Evolutionary conservation across 2,329 filamentous ascomycete species (phyloP).

Genomic region (Thermoascus crustaceus): DNA sequence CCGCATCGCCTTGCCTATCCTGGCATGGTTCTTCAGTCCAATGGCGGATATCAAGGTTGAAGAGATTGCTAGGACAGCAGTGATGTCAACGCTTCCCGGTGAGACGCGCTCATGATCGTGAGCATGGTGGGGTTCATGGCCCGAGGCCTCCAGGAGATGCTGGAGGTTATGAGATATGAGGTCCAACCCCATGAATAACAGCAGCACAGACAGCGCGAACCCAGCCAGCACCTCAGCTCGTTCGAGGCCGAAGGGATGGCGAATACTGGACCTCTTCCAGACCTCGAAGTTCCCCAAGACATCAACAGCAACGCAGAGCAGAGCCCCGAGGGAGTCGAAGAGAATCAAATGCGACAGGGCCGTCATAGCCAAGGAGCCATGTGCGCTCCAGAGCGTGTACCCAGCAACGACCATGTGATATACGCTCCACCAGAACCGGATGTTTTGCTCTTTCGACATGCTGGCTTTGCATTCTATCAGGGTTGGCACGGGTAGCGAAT

Average conservation of each 20-base stretch:
- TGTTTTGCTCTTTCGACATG: slow-evolving; percentile 81
- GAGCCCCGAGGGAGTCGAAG: slow-evolving; percentile 88
- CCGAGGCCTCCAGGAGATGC: slow-evolving; percentile 74
- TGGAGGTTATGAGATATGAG: slow-evolving; percentile 89
- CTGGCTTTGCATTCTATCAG: slow-evolving; percentile 78
- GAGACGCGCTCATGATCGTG: slow-evolving; percentile 60
- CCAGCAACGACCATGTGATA: slow-evolving; percentile 78
- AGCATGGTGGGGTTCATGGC: slow-evolving; percentile 65
- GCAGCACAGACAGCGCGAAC: slow-evolving; percentile 89
- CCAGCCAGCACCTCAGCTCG: slow-evolving; percentile 88
- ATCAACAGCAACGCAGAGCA: slow-evolving; percentile 85
- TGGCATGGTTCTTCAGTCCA: slow-evolving; percentile 77
- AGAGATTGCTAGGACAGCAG: slow-evolving; percentile 70
- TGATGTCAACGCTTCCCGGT: slow-evolving; percentile 70
- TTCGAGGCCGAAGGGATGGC: slow-evolving; percentile 88
- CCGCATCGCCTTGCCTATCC: slow-evolving; percentile 86
- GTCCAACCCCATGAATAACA: slow-evolving; percentile 96
- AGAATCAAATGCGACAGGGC: slow-evolving; percentile 88
- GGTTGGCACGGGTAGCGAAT: slow-evolving; percentile 86
- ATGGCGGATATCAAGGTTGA: slow-evolving; percentile 82
- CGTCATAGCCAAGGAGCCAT: slow-evolving; percentile 82
- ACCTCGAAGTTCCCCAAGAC: slow-evolving; percentile 95
- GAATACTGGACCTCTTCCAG: slow-evolving; percentile 85
- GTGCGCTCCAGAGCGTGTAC: slow-evolving; percentile 76
- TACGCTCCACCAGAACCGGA: slow-evolving; percentile 77